These are phyloP conservation scores for Salvia sclarea DNA, from an alignment of 305 asterid species.

Conservation along the genomic window DNA sequence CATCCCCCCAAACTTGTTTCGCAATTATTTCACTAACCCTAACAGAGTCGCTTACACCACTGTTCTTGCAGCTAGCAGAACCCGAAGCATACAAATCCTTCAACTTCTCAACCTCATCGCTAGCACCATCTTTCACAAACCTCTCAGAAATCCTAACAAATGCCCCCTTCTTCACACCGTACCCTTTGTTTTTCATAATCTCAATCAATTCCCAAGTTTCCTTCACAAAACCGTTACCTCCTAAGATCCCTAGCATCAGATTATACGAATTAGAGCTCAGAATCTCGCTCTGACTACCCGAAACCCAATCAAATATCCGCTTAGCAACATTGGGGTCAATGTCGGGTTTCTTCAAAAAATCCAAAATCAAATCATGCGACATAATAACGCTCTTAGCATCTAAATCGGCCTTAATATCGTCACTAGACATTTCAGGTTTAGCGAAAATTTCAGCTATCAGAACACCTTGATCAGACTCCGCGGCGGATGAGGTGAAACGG, in stretches of 20 bases:
- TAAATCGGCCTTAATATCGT: constrained; percentile 58
- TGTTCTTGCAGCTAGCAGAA: constrained; percentile 30
- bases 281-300: constrained; percentile 46
- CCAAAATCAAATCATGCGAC: constrained; percentile 59
- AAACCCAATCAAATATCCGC: constrained; percentile 68
- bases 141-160: constrained; percentile 45
- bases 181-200: constrained; percentile 62
- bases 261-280: constrained; percentile 78
- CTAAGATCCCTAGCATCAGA: constrained; percentile 61
- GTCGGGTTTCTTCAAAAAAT: constrained; percentile 41
- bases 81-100: constrained; percentile 53
- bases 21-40: constrained; percentile 52
- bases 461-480: constrained; percentile 52
- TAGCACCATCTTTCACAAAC: constrained; percentile 53
- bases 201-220: constrained; percentile 71
- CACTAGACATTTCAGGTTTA: constrained; percentile 36
- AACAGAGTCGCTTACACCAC: constrained; percentile 31
- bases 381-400: constrained; percentile 48
- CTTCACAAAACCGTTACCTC: constrained; percentile 49
- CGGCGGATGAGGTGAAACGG: constrained; percentile 50
- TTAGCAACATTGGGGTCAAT: constrained; percentile 49
- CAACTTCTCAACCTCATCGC: constrained; percentile 58
- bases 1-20: constrained; percentile 69
- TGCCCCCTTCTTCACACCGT: constrained; percentile 54
- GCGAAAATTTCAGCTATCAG: constrained; percentile 49